Percentiles rank a stretch among this genome's conserved stretches.
phyloP scores from a whole-genome alignment of 345 rosid genomes.

The Melastoma malabathricum region DNA sequence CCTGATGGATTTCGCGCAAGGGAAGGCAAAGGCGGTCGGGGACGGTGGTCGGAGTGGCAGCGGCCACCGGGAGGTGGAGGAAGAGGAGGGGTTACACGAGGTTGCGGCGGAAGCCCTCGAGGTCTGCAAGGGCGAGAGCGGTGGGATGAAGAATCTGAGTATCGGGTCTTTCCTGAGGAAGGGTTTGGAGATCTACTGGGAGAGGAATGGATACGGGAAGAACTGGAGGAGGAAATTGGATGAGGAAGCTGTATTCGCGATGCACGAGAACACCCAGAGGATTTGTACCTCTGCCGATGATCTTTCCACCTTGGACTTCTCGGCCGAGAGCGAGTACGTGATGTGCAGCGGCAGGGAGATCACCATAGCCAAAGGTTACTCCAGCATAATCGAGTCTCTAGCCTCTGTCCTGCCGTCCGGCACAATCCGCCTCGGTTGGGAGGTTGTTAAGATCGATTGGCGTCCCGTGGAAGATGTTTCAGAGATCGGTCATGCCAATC shows the following conservation, averaged over 20 bases:
- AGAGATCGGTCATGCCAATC: constrained; percentile 18
- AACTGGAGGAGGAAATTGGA: constrained; percentile 39
- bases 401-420: constrained; percentile 73
- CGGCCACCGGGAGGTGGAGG: too few species aligned
- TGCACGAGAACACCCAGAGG: constrained; percentile 70
- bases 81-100: constrained; percentile 16
- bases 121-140: constrained; percentile 19
- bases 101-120: constrained; percentile 29
- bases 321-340: constrained; percentile 79
- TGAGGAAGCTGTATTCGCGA: constrained; percentile 61
- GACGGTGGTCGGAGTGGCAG: too few species aligned
- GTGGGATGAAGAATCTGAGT: constrained; percentile 21
- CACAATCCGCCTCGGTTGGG: constrained; percentile 47
- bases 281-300: constrained; percentile 86
- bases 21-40: constrained; percentile 17
- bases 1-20: constrained; percentile 77
- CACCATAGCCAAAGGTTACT: constrained; percentile 95
- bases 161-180: constrained; percentile 32
- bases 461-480: constrained; percentile 17
- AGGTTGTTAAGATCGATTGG: constrained; percentile 67
- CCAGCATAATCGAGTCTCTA: constrained; percentile 45
- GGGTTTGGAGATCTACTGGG: constrained; percentile 11
- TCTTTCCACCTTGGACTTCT: constrained; percentile 50
- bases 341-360: constrained; percentile 95
- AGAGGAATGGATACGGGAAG: constrained; percentile 9